Conservation (phyloP, 2,329 filamentous ascomycete species). For the Xylaria sp. region DNA sequence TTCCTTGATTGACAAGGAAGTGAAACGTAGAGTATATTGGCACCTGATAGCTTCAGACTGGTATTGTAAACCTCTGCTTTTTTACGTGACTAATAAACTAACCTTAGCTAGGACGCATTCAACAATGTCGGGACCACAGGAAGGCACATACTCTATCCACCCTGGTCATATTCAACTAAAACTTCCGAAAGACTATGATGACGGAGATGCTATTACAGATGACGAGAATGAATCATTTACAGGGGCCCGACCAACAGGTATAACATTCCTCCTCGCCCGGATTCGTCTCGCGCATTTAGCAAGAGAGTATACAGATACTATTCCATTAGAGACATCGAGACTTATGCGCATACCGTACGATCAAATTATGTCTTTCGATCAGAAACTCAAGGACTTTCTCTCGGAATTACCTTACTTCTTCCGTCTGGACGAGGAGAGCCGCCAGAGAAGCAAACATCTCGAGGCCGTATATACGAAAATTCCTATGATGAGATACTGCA, state of each 20-base stretch:
- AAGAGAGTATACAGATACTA: conserved; percentile 36
- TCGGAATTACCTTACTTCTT: conserved; percentile 33
- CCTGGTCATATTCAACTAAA: conserved; percentile 36
- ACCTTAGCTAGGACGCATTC: conserved; percentile 35
- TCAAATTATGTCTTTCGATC: neutral
- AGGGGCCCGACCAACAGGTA: conserved; percentile 25
- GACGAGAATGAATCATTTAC: neutral
- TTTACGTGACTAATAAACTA: neutral
- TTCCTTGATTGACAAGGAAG: neutral
- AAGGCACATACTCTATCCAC: conserved; percentile 41
- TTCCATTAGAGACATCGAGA: conserved; percentile 35
- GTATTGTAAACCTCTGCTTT: neutral
- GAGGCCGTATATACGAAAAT: conserved; percentile 38
- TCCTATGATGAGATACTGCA: conserved; percentile 39
- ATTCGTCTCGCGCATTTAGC: conserved; percentile 38
- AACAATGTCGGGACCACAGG: conserved; percentile 40
- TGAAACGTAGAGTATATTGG: conserved; percentile 4
- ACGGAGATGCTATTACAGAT: neutral
- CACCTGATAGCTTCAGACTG: conserved; percentile 1
- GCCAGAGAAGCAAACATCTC: conserved; percentile 33
- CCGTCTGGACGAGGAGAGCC: conserved; percentile 34
- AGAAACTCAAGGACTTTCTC: neutral
- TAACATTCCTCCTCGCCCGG: conserved; percentile 38
- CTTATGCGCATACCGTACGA: conserved; percentile 26
- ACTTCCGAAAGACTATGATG: conserved; percentile 35